Evolutionary conservation across 345 rosid genomes (phyloP).

Genomic region (Eutrema japonicum): DNA sequence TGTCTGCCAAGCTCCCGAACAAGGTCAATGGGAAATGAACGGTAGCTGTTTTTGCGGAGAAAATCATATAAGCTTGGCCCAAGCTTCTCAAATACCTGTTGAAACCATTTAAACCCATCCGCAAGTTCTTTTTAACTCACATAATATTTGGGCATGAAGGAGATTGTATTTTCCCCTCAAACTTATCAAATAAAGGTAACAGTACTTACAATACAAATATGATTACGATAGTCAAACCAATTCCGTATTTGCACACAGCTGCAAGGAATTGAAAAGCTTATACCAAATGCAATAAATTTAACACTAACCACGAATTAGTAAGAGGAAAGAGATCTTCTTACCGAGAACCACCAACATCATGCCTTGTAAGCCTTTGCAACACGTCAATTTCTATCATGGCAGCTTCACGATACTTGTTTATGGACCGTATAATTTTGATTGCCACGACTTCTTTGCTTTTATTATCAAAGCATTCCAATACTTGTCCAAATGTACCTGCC

Average conservation of each 20-base stretch:
- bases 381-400: slow-evolving; percentile 90
- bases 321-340: slow-evolving; percentile 47
- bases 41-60: slow-evolving; percentile 98
- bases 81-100: slow-evolving; percentile 99
- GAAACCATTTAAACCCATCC: slow-evolving; percentile 85
- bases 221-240: slow-evolving; percentile 99
- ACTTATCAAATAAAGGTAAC: slow-evolving; percentile 59
- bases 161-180: slow-evolving; percentile 47
- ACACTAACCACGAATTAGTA: slow-evolving; percentile 22
- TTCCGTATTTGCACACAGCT: slow-evolving; percentile 99
- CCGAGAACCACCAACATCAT: slow-evolving; percentile 75
- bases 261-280: slow-evolving; percentile 86
- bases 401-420: slow-evolving; percentile 84
- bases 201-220: slow-evolving; percentile 99
- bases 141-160: slow-evolving; percentile 47
- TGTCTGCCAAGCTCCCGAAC: slow-evolving; percentile 99
- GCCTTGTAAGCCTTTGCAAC: slow-evolving; percentile 77
- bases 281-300: slow-evolving; percentile 51
- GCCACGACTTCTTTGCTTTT: slow-evolving; percentile 83
- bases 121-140: slow-evolving; percentile 77
- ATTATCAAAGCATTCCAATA: slow-evolving; percentile 82
- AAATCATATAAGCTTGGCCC: slow-evolving; percentile 99
- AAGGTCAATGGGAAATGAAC: slow-evolving; percentile 98
- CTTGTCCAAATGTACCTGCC: slow-evolving; percentile 87
- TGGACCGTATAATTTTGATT: slow-evolving; percentile 78